A percentile compares a stretch with the other conserved stretches of the same genome.
phyloP scores from a whole-genome alignment of 768 basidiomycete species.

The Pleurotus eryngii region DNA sequence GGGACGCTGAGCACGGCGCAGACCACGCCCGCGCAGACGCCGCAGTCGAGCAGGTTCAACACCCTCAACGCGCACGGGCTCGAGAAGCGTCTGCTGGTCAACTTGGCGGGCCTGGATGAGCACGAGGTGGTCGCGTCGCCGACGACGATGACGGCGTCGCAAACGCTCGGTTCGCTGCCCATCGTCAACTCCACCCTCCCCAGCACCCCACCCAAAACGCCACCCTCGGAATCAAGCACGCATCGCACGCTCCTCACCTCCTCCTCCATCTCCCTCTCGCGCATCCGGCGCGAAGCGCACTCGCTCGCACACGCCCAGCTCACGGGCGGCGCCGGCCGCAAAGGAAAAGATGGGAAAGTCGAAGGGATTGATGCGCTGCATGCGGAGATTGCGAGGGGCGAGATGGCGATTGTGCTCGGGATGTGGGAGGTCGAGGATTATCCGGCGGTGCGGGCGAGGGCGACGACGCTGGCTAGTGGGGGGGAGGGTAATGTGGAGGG shows the following conservation, averaged over 20 bases:
- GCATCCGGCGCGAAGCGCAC: neutral
- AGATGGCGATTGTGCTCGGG: slow-evolving; percentile 63
- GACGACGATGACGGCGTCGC: too few species aligned
- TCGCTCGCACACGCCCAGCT: too few species aligned
- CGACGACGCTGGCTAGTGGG: neutral
- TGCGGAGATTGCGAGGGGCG: slow-evolving; percentile 62
- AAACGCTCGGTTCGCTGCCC: too few species aligned
- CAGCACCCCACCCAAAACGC: too few species aligned
- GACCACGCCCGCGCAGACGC: too few species aligned
- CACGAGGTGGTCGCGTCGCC: too few species aligned
- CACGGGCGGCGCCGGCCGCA: neutral
- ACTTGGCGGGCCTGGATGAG: too few species aligned
- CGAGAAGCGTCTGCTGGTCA: too few species aligned
- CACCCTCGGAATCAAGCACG: neutral
- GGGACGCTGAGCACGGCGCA: too few species aligned
- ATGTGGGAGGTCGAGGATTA: slow-evolving; percentile 37
- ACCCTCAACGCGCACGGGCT: too few species aligned
- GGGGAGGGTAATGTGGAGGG: neutral
- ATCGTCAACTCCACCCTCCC: too few species aligned
- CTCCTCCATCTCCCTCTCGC: neutral
- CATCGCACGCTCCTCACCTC: neutral
- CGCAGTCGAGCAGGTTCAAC: too few species aligned
- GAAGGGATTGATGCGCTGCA: slow-evolving; percentile 33
- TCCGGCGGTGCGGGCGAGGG: neutral
- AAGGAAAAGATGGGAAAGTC: neutral